phyloP scores from a whole-genome alignment of 352 stramenopile species.

The Globisporangium perplexum region DNA sequence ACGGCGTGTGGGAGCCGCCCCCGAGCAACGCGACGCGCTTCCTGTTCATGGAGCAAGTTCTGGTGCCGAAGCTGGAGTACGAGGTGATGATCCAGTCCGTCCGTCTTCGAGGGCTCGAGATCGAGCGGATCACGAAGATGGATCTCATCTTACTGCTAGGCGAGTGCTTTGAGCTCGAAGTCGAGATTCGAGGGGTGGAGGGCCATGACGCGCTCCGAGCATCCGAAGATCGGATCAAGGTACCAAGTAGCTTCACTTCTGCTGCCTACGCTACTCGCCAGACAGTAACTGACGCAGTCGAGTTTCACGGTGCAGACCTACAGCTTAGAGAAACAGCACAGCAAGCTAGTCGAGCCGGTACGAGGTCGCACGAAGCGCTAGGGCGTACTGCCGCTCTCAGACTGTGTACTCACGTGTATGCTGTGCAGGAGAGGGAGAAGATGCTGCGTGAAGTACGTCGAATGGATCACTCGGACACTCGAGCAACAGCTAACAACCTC shows the following conservation, averaged over 20 bases:
- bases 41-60: constrained; percentile 83
- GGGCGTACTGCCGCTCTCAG: not conserved
- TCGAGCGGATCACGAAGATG: constrained; percentile 83
- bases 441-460: constrained; percentile 23
- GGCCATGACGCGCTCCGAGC: constrained; percentile 41
- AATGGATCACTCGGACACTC: not conserved
- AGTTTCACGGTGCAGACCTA: constrained; percentile 16
- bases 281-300: not conserved
- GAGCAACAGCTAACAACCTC: not conserved
- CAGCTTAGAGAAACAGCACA: constrained; percentile 23
- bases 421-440: constrained; percentile 29
- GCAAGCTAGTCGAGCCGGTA: constrained; percentile 26
- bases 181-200: constrained; percentile 35
- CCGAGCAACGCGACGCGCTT: constrained; percentile 71
- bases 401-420: not conserved
- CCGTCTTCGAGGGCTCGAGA: constrained; percentile 61
- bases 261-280: not conserved
- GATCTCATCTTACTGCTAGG: constrained; percentile 76
- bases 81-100: constrained; percentile 62
- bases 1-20: constrained; percentile 79
- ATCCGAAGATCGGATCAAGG: constrained; percentile 36
- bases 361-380: not conserved
- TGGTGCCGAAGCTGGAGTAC: constrained; percentile 71
- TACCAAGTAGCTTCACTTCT: constrained; percentile 1
- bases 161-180: constrained; percentile 84